phyloP scores from a whole-genome alignment of 129 eudicot species.

The Ambrosia trifida region DNA sequence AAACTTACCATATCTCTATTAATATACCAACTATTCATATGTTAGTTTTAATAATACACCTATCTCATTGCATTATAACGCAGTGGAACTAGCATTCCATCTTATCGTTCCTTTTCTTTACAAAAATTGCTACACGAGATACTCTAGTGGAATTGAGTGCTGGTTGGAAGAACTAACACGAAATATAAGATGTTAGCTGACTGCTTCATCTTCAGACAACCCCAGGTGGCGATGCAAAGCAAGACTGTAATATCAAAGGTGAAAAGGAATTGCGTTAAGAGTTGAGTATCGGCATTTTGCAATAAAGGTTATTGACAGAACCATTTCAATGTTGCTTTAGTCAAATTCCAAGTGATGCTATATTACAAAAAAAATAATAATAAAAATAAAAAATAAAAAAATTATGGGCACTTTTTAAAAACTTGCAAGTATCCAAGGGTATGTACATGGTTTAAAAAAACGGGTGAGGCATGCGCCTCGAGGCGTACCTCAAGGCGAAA shows the following conservation, averaged over 20 bases:
- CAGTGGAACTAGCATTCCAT: not conserved
- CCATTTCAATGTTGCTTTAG: not conserved
- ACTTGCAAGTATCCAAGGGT: not conserved
- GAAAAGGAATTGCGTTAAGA: constrained; percentile 7
- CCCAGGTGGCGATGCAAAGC: constrained; percentile 38
- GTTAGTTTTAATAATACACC: constrained; percentile 15
- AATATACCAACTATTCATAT: constrained; percentile 8
- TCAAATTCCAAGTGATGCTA: constrained; percentile 10
- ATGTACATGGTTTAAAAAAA: too few relatives aligned
- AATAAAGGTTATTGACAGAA: not conserved
- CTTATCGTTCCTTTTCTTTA: constrained; percentile 23
- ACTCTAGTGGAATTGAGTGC: not conserved
- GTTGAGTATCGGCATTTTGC: not conserved
- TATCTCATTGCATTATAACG: constrained; percentile 10
- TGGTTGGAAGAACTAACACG: constrained; percentile 20
- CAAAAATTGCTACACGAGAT: constrained; percentile 25
- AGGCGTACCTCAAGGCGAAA: too few relatives aligned
- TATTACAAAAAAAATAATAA: too few relatives aligned
- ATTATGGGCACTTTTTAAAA: not conserved
- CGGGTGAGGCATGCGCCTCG: too few relatives aligned
- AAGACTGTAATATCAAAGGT: constrained; percentile 30
- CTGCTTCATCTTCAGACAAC: constrained; percentile 28
- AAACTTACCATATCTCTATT: not conserved
- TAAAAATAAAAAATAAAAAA: too few relatives aligned
- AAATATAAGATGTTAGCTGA: constrained; percentile 17